Evolutionary conservation across 2,329 filamentous ascomycete species (phyloP).

Genomic region (Talaromyces pinophilus): DNA sequence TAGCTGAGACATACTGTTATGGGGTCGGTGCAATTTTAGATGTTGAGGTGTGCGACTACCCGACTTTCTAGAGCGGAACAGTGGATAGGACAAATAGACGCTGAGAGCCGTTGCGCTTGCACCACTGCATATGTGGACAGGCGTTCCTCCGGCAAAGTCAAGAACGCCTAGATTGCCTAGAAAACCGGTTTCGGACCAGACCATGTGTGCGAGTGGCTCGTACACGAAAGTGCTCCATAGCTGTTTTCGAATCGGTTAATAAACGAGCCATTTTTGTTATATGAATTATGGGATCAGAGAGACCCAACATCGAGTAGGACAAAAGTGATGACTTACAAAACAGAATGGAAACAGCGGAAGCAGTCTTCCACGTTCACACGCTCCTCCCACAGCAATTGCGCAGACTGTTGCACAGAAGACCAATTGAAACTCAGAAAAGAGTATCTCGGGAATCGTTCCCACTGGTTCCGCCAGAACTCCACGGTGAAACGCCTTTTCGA

Average conservation of each 20-base stretch:
- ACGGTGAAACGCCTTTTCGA: constrained; percentile 50
- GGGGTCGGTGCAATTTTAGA: constrained; percentile 50
- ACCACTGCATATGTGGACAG: constrained; percentile 47
- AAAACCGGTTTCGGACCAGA: constrained; percentile 50
- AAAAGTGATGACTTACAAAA: constrained; percentile 32
- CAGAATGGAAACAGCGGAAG: constrained; percentile 53
- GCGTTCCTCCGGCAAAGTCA: constrained; percentile 51
- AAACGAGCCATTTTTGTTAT: background rate
- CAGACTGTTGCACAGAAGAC: constrained; percentile 55
- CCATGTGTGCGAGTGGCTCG: constrained; percentile 52
- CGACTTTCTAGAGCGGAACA: constrained; percentile 51
- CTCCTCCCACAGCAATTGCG: constrained; percentile 53
- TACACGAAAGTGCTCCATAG: constrained; percentile 55
- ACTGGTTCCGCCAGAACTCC: constrained; percentile 52
- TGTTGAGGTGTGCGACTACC: constrained; percentile 49
- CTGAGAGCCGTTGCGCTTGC: constrained; percentile 48
- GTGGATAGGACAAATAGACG: constrained; percentile 54
- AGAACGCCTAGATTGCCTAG: constrained; percentile 48
- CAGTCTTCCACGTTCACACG: constrained; percentile 51
- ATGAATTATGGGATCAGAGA: background rate
- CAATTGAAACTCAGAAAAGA: constrained; percentile 56
- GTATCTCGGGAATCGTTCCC: constrained; percentile 52
- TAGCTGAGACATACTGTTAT: constrained; percentile 53
- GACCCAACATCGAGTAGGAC: too few species aligned
- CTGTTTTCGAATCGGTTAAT: constrained; percentile 29